Conservation (phyloP, 2,329 filamentous ascomycete species). For the Zopfia rhizophila region DNA sequence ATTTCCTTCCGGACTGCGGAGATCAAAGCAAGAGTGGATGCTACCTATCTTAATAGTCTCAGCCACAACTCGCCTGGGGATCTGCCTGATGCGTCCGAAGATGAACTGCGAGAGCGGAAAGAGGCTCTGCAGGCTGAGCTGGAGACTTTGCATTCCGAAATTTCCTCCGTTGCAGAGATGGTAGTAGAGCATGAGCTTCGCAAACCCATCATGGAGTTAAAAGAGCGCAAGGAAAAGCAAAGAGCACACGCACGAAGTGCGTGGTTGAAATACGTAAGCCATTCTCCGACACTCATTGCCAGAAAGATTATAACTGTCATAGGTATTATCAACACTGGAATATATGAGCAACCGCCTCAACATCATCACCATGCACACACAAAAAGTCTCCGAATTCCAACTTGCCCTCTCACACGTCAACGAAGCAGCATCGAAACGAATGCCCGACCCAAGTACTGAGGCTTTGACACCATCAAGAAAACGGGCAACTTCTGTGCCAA, state of each 20-base stretch:
- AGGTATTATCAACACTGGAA: slow-evolving; percentile 53
- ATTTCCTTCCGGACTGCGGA: slow-evolving; percentile 52
- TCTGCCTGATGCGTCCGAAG: slow-evolving; percentile 29
- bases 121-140: slow-evolving; percentile 70
- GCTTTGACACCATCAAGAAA: slow-evolving; percentile 28
- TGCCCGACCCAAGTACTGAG: slow-evolving; percentile 28
- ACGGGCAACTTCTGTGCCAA: slow-evolving; percentile 35
- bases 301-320: slow-evolving; percentile 17
- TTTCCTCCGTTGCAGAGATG: slow-evolving; percentile 76
- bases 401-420: slow-evolving; percentile 43
- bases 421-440: slow-evolving; percentile 36
- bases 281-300: not conserved
- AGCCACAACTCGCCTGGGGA: slow-evolving; percentile 13
- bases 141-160: slow-evolving; percentile 75
- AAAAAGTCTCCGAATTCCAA: slow-evolving; percentile 40
- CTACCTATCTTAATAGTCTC: slow-evolving; percentile 62
- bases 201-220: slow-evolving; percentile 65
- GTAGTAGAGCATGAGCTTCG: slow-evolving; percentile 74
- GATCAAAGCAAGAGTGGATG: slow-evolving; percentile 59
- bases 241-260: slow-evolving; percentile 46
- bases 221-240: slow-evolving; percentile 49
- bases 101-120: slow-evolving; percentile 63
- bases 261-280: slow-evolving; percentile 56
- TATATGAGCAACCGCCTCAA: slow-evolving; percentile 53
- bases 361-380: slow-evolving; percentile 35